Evolutionary conservation across 1,139 yeast species (phyloP), one percentile per base, ranked within the genome.

Genomic region (Saccharomycopsis hybrid): DNA sequence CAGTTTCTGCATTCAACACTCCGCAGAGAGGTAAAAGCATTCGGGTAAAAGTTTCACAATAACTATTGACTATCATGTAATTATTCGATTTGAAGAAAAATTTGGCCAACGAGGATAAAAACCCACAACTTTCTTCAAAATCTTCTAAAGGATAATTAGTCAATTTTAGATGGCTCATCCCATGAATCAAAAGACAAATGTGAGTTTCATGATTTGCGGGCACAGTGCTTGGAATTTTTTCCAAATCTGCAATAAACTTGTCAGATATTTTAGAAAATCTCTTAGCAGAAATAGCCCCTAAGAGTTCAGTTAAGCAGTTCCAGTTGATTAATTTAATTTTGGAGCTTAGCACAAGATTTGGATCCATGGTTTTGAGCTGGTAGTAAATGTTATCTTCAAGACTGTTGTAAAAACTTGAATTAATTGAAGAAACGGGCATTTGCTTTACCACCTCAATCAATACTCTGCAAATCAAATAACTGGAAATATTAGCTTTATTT

Each of bases 321-420:
- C 98, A 92, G 62, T 92, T 94, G 0, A 96, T 90, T 2, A 94
- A 80, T 52, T 96, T 77, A 3, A 89, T 85, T 31, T 82, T 71
- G 37, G 92, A 83, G 3, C 83, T 76, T 1, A 80, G 70, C 13
- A 85, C 74, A 11, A 77, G 61, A 39, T 74, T 71, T 0, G 97
- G 96, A 60, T 92, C 97, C 1, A 96, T 88, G 1, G 90, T 80
- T 58, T 86, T 80, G 52, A 94, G 70, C 64, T 94, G 97, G 24
- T 88, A 84, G 67, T 89, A 94, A 35, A 92, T 95, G 51, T 90
- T 90, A 59, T 92, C 97, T 63, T 92, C 97, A 30, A 94, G 70
- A 60, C 86, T 87, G 49, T 81, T 87, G 29, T 88, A 86, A 46
- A 92, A 70, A 54, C 87, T 95, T 46, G 82, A 88, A 8, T 90